Evolutionary conservation across 225 moss, liverwort and hornwort species (phyloP).

Genomic region (Straminergon stramineum): DNA sequence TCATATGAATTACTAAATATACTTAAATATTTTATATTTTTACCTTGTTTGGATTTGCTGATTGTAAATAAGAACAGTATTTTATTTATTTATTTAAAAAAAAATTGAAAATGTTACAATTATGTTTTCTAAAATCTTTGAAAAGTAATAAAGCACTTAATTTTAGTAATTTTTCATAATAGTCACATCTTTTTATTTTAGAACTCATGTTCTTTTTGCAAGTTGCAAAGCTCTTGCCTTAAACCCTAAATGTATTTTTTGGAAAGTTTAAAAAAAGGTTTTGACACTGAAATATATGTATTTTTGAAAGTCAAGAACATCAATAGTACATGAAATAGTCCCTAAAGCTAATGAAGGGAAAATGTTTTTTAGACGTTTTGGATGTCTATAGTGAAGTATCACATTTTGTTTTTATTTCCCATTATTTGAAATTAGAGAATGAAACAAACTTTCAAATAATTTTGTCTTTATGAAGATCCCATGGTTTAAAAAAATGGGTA

Average conservation of each 20-base stretch:
- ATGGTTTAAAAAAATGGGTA: background rate
- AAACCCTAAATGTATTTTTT: too few species aligned
- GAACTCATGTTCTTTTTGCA: background rate
- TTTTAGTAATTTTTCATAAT: background rate
- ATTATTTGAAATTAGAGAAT: background rate
- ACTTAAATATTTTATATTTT: background rate
- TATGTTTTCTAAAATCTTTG: too few species aligned
- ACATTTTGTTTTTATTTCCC: background rate
- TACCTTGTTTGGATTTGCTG: rapidly evolving
- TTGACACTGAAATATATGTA: background rate
- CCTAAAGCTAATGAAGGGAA: background rate
- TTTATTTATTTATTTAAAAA: background rate
- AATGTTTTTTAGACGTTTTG: background rate
- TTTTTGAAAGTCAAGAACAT: background rate
- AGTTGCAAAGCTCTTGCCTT: background rate
- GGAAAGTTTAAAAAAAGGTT: too few species aligned
- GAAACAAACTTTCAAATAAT: too few species aligned
- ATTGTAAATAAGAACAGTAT: background rate
- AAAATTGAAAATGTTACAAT: background rate
- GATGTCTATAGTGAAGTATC: background rate
- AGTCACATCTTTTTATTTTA: background rate
- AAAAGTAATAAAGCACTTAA: background rate
- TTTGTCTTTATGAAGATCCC: background rate
- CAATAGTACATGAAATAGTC: background rate
- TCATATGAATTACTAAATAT: background rate